Evolutionary conservation across 352 stramenopile species (phyloP).

Genomic region (Pythium scleroteichum): DNA sequence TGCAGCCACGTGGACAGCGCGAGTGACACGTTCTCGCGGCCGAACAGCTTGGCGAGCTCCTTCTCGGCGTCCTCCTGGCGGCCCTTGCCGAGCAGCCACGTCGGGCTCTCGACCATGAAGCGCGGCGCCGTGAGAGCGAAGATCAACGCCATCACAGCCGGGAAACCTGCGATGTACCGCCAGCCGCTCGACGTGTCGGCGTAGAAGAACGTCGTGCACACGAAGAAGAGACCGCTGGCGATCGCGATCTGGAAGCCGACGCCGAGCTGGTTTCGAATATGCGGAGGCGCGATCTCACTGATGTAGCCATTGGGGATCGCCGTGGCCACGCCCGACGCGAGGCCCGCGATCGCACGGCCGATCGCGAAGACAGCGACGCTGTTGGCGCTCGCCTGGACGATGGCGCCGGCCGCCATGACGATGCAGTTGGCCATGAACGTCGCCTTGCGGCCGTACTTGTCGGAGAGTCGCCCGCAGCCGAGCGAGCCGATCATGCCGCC

Average conservation of each 20-base stretch:
- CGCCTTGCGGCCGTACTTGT: constrained; percentile 46
- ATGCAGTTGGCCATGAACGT: constrained; percentile 28
- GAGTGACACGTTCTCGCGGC: constrained; percentile 24
- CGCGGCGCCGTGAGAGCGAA: constrained; percentile 35
- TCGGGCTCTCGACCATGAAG: constrained; percentile 32
- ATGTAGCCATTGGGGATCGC: constrained; percentile 31
- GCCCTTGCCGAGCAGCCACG: constrained; percentile 39
- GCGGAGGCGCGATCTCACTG: constrained; percentile 31
- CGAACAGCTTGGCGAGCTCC: constrained; percentile 32
- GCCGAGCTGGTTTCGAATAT: constrained; percentile 37
- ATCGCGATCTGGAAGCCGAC: constrained; percentile 49
- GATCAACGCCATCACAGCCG: constrained; percentile 47
- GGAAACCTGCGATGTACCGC: constrained; percentile 53
- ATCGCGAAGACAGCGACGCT: constrained; percentile 40
- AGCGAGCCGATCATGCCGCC: constrained; percentile 51
- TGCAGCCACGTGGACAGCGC: constrained; percentile 28
- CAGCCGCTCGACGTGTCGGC: constrained; percentile 46
- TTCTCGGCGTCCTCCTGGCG: constrained; percentile 26
- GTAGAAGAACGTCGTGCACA: constrained; percentile 54
- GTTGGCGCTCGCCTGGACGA: constrained; percentile 35
- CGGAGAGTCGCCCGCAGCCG: constrained; percentile 33
- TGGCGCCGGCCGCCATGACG: constrained; percentile 42
- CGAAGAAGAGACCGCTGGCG: constrained; percentile 44
- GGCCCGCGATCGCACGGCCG: constrained; percentile 45
- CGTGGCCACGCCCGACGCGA: constrained; percentile 47